Base-by-base conservation (phyloP, 2,329 filamentous ascomycete genomes). In the Aureobasidium sp. region DNA sequence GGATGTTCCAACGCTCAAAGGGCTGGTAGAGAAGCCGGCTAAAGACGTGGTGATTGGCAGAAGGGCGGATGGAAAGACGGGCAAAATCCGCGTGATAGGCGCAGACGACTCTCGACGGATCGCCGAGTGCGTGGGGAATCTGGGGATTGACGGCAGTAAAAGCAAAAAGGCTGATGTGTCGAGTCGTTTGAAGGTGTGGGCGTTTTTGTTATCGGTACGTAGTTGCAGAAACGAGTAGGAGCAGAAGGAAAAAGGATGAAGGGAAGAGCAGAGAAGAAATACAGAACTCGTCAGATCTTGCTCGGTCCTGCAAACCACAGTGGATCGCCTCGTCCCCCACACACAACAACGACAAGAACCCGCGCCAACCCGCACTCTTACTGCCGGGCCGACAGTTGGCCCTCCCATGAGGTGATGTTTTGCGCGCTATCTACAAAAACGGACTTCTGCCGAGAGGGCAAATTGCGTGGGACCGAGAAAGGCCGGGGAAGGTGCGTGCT, bases 141-240 rank as follows among this genome's bases (percentile, higher is more conserved):
- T 60, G 45, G 57, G 57, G 57, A 31, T 58, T 48, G 42, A 58
- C 42, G 41, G 41, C 25, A 25, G 41, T 20, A 57, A 45, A 57
- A 57, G 39, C 53, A 57, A 57, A 57, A 57, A 47, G 52, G 53
- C 53, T 57, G 41, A 57, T 57, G 41, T 57, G 53, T 14, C 17
- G 45, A 36, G 39, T 27, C 17, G 17, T 34, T 29, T 22, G 41
- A 45, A 4, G 41, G 29, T 36, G 41, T 57, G 27, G 17, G 8
- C n/a, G 15, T 11, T 17, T 27, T 34, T 29, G 17, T 8, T 34
- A 4, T 52, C 22, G 52, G 37, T 11, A 9, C 9, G 49, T 17
- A 20, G 25, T n/a, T 34, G 25, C 41, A 20, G 53, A 57, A 36
- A 45, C 41, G 45, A n/a, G 29, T 57, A 41, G n/a, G 20, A 29